phyloP scores from a whole-genome alignment of 2,329 filamentous ascomycete genomes.

The Botryosphaeria agaves region DNA sequence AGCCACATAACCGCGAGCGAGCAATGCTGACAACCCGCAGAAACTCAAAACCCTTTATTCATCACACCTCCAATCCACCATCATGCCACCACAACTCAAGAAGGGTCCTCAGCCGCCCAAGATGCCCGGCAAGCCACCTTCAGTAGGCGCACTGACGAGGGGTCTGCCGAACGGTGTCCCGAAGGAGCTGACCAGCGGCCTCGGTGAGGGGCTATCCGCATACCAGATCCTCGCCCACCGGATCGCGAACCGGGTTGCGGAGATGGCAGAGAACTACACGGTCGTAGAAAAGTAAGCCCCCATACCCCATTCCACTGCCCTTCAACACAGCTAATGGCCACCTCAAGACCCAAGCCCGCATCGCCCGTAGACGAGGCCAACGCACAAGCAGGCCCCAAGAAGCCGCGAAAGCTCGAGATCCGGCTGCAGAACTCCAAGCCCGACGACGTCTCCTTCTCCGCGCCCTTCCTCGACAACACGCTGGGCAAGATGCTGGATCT shows the following conservation, averaged over 20 bases:
- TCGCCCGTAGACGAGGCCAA: constrained; percentile 4
- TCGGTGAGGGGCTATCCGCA: constrained; percentile 17
- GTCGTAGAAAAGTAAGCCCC: no score
- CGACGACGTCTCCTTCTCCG: constrained; percentile 29
- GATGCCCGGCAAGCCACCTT: neutral
- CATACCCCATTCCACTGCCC: no score
- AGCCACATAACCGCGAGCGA: no score
- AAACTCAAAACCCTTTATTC: no score
- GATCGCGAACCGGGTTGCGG: constrained; percentile 32
- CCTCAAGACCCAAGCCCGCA: no score
- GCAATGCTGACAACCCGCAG: no score
- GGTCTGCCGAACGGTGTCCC: constrained; percentile 2
- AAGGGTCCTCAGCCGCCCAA: no score
- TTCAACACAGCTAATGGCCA: no score
- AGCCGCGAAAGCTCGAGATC: constrained; percentile 32
- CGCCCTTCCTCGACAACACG: constrained; percentile 35
- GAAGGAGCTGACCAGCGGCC: constrained; percentile 9
- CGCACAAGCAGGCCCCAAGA: constrained; percentile 18
- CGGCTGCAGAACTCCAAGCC: constrained; percentile 19
- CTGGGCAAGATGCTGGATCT: constrained; percentile 30
- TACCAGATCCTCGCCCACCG: constrained; percentile 33
- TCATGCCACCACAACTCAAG: no score
- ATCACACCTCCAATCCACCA: no score
- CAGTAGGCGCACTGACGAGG: neutral
- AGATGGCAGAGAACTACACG: constrained; percentile 35